Percentiles rank a stretch among this genome's conserved stretches.
phyloP scores from a whole-genome alignment of 192 early-diverging fungal genomes.

The Coemansia sp. region DNA sequence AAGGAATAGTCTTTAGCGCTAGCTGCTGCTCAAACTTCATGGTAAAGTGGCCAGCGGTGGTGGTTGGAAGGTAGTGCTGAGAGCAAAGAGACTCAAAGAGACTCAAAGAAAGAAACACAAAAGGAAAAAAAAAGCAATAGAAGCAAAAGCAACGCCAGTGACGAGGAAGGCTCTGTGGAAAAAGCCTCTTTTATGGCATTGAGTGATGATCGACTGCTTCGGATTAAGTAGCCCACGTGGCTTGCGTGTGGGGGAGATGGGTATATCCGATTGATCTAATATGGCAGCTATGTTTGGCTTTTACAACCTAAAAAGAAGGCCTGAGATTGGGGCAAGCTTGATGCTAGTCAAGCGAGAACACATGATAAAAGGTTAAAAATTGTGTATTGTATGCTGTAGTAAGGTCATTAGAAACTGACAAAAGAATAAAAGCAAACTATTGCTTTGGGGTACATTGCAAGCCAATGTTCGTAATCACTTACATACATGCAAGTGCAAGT shows the following conservation, averaged over 20 bases:
- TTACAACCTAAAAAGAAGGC: no score
- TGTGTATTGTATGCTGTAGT: no score
- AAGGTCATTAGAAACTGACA: no score
- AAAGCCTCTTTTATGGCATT: background rate
- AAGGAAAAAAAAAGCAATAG: background rate
- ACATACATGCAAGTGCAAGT: no score
- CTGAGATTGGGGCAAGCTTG: no score
- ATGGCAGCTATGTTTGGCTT: no score
- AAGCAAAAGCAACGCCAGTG: background rate
- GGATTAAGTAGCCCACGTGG: background rate
- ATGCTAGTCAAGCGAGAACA: no score
- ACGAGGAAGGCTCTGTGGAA: background rate
- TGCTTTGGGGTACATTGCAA: no score
- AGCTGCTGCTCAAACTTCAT: slow-evolving; percentile 65
- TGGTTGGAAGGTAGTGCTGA: background rate
- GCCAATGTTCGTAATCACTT: no score
- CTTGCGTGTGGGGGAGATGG: background rate
- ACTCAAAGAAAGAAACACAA: background rate
- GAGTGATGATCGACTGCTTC: background rate
- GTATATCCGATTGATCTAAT: no score
- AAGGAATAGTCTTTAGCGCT: slow-evolving; percentile 53
- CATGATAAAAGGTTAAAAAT: no score
- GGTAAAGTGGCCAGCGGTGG: background rate
- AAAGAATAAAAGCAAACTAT: no score
- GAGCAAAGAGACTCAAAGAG: background rate